Evolutionary conservation across 768 basidiomycete species (phyloP).

Genomic region (Atractiella rhizophila): DNA sequence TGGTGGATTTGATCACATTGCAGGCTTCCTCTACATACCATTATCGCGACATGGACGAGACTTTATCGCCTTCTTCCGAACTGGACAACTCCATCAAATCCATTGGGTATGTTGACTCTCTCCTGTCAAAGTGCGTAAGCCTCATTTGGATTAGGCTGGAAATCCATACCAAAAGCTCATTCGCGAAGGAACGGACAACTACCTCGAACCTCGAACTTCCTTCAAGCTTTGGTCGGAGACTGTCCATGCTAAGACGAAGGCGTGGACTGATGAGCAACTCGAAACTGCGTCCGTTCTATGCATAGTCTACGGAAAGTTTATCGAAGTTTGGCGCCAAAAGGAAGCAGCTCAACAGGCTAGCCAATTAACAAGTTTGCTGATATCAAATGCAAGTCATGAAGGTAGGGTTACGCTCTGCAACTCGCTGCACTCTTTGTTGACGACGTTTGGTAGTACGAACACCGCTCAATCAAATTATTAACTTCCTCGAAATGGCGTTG

Average conservation of each 20-base stretch:
- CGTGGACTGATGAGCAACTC: conserved; percentile 59
- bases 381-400: conserved; percentile 64
- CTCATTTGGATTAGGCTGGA: conserved; percentile 28
- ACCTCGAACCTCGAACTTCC: conserved; percentile 47
- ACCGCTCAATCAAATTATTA: conserved; percentile 59
- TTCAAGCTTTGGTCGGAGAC: conserved; percentile 58
- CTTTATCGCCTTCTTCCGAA: conserved; percentile 57
- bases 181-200: conserved; percentile 11
- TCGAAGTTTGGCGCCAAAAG: conserved; percentile 64
- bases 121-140: neutral
- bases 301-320: conserved; percentile 59
- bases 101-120: conserved; percentile 28
- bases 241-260: conserved; percentile 38
- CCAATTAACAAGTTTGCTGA: conserved; percentile 42
- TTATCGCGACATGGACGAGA: conserved; percentile 46
- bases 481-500: conserved; percentile 57
- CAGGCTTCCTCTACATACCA: conserved; percentile 50
- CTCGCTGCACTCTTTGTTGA: neutral
- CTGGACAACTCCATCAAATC: conserved; percentile 41
- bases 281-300: conserved; percentile 51
- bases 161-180: conserved; percentile 32
- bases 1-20: conserved; percentile 35
- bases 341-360: conserved; percentile 45
- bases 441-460: conserved; percentile 33
- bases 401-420: conserved; percentile 23